phyloP scores from a whole-genome alignment of 306 rosid species.

The Arachis stenosperma region DNA sequence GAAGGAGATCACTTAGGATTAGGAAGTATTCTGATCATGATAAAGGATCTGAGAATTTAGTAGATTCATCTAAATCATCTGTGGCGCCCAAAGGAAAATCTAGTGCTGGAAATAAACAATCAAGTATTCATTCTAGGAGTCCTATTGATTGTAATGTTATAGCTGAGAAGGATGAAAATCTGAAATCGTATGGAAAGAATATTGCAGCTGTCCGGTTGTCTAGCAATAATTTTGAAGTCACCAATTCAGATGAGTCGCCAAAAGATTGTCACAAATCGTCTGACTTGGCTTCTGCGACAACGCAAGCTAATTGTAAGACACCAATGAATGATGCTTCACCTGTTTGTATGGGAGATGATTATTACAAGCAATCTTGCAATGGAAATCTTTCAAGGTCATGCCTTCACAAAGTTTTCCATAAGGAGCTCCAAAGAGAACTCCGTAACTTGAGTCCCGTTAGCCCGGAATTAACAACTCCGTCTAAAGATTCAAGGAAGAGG shows the following conservation, averaged over 20 bases:
- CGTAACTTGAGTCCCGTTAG: constrained; percentile 54
- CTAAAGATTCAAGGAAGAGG: constrained; percentile 82
- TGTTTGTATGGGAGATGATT: constrained; percentile 82
- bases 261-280: constrained; percentile 54
- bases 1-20: constrained; percentile 66
- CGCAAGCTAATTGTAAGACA: constrained; percentile 63
- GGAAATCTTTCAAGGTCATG: constrained; percentile 43
- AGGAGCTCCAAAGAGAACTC: constrained; percentile 75
- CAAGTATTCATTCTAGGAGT: constrained; percentile 19
- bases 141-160: constrained; percentile 21
- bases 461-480: constrained; percentile 50
- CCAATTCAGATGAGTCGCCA: constrained; percentile 46
- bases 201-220: constrained; percentile 33
- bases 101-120: constrained; percentile 47
- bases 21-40: constrained; percentile 46
- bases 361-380: constrained; percentile 62
- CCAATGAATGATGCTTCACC: constrained; percentile 69
- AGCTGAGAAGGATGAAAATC: constrained; percentile 30
- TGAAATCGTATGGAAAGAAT: constrained; percentile 34
- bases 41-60: constrained; percentile 43
- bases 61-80: constrained; percentile 45
- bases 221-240: constrained; percentile 33
- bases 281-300: constrained; percentile 52
- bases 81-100: constrained; percentile 39
- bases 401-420: constrained; percentile 55